Percentiles rank a stretch among this genome's conserved stretches.
phyloP scores from a whole-genome alignment of 169 alveolate genomes.

The Neospora caninum region DNA sequence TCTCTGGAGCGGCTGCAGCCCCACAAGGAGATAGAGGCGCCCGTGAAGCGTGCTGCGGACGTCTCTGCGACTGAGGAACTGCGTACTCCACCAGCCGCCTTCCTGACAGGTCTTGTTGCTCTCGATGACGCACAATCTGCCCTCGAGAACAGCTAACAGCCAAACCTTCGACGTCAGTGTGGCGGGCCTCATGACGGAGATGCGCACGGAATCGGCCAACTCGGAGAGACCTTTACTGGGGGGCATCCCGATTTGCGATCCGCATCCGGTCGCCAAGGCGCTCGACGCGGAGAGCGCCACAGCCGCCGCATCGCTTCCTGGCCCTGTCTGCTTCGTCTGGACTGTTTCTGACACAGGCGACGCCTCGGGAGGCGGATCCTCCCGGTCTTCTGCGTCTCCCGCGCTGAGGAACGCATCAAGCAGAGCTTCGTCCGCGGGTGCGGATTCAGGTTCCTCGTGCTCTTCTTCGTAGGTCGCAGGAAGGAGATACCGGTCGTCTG shows the following conservation, averaged over 20 bases:
- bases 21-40: conserved; percentile 38
- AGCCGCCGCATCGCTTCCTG: not conserved
- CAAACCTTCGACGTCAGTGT: conserved; percentile 22
- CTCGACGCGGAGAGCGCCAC: not conserved
- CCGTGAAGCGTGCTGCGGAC: conserved; percentile 74
- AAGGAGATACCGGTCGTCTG: conserved; percentile 55
- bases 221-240: not conserved
- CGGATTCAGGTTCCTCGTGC: conserved; percentile 35
- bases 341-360: not conserved
- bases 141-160: conserved; percentile 78
- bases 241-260: not conserved
- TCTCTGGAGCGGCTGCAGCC: conserved; percentile 49
- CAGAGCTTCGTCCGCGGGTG: conserved; percentile 52
- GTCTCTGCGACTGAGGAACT: conserved; percentile 87
- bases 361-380: not conserved
- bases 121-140: conserved; percentile 82
- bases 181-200: not conserved
- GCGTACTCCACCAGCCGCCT: conserved; percentile 89
- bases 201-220: not conserved
- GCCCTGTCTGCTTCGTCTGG: not conserved
- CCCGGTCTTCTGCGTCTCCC: not conserved
- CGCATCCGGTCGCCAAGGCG: not conserved
- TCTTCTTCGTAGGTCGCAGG: conserved; percentile 39
- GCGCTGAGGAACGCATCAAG: not conserved
- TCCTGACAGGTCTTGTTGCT: conserved; percentile 83